phyloP scores from a whole-genome alignment of 352 stramenopile species.

The Lagenidium giganteum region DNA sequence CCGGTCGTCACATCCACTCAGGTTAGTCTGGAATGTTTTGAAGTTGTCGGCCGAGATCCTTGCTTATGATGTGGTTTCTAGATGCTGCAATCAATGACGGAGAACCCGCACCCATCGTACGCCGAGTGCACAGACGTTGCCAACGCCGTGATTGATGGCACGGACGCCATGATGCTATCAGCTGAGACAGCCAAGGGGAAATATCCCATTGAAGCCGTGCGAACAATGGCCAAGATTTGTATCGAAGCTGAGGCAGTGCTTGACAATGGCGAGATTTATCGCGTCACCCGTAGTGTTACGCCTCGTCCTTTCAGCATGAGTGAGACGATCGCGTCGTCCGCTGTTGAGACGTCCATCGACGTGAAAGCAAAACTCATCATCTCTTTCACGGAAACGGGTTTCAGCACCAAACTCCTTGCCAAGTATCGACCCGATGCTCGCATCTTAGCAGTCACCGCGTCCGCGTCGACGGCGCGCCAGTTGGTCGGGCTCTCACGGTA shows the following conservation, averaged over 20 bases:
- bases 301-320: slow-evolving; percentile 53
- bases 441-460: slow-evolving; percentile 89
- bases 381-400: slow-evolving; percentile 95
- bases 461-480: slow-evolving; percentile 54
- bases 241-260: slow-evolving; percentile 86
- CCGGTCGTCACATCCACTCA: slow-evolving; percentile 96
- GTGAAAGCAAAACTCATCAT: slow-evolving; percentile 96
- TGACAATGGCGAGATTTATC: slow-evolving; percentile 72
- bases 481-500: slow-evolving; percentile 78
- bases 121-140: slow-evolving; percentile 99
- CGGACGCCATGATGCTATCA: slow-evolving; percentile 99
- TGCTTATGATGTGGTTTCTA: slow-evolving; percentile 53
- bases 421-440: slow-evolving; percentile 92
- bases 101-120: slow-evolving; percentile 95
- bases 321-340: slow-evolving; percentile 96
- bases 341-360: slow-evolving; percentile 97
- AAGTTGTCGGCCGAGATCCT: too few relatives aligned
- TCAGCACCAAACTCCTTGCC: slow-evolving; percentile 92
- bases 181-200: slow-evolving; percentile 98
- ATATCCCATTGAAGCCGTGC: slow-evolving; percentile 93
- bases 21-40: slow-evolving; percentile 10
- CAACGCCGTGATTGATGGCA: slow-evolving; percentile 99
- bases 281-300: slow-evolving; percentile 36
- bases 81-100: slow-evolving; percentile 99
- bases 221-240: slow-evolving; percentile 93